A percentile compares a stretch with the other conserved stretches of the same genome.
These are phyloP conservation scores for Suillus spraguei DNA, from an alignment of 768 basidiomycete genomes.

Conservation along the genomic window DNA sequence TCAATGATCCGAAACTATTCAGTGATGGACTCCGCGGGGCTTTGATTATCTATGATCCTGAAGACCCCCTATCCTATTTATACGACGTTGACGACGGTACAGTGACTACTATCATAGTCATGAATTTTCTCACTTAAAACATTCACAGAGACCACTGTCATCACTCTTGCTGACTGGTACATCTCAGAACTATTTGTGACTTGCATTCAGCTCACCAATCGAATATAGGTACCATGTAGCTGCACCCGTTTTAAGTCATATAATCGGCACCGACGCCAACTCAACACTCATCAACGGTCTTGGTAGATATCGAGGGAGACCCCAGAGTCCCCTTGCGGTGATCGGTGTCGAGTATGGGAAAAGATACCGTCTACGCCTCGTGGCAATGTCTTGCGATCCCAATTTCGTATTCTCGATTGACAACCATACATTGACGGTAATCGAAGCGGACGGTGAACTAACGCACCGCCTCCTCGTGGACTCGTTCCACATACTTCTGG, in stretches of 20 bases:
- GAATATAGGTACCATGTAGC: slow-evolving; percentile 18
- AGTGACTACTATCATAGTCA: neutral
- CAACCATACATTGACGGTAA: slow-evolving; percentile 33
- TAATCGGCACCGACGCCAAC: too few species aligned
- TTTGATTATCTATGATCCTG: slow-evolving; percentile 34
- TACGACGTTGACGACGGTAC: slow-evolving; percentile 49
- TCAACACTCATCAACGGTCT: too few species aligned
- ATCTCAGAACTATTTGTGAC: neutral
- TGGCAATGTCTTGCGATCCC: slow-evolving; percentile 43
- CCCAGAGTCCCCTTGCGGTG: slow-evolving; percentile 30
- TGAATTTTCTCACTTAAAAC: slow-evolving; percentile 9
- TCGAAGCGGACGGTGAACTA: slow-evolving; percentile 45
- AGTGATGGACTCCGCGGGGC: slow-evolving; percentile 29
- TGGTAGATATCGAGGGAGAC: too few species aligned
- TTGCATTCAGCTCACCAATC: neutral
- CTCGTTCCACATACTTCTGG: slow-evolving; percentile 37
- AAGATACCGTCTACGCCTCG: slow-evolving; percentile 40
- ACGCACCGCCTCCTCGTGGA: slow-evolving; percentile 42
- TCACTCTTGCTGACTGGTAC: slow-evolving; percentile 44
- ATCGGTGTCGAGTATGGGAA: slow-evolving; percentile 33
- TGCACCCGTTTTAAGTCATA: slow-evolving; percentile 13
- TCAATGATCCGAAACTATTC: slow-evolving; percentile 32
- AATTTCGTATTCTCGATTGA: slow-evolving; percentile 32
- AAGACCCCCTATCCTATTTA: slow-evolving; percentile 37
- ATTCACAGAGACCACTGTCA: slow-evolving; percentile 37